Evolutionary conservation across 306 rosid genomes (phyloP).

Genomic region (Casuarina cunninghamiana): DNA sequence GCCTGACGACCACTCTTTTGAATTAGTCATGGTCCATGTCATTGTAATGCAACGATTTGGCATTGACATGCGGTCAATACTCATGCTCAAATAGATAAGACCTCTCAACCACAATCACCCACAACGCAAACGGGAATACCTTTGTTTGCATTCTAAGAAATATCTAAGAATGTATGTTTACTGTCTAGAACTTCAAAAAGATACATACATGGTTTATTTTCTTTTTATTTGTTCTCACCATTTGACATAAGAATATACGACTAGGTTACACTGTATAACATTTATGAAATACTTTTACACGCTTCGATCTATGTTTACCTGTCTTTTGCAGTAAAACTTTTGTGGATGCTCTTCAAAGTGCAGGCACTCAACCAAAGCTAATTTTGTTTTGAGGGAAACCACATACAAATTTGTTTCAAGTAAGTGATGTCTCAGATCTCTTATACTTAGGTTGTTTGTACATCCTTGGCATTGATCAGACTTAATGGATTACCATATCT

Average conservation of each 20-base stretch:
- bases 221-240: neutral
- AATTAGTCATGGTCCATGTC: no score
- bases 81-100: no score
- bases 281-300: neutral
- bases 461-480: neutral
- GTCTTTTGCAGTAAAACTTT: conserved; percentile 62
- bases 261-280: neutral
- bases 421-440: conserved; percentile 33
- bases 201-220: no score
- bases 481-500: neutral
- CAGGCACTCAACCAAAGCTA: conserved; percentile 67
- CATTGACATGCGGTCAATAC: no score
- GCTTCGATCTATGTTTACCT: conserved; percentile 16
- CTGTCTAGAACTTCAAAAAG: no score
- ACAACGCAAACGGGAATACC: no score
- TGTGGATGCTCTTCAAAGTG: conserved; percentile 54
- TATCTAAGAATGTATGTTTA: no score
- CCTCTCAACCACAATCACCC: no score
- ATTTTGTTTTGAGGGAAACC: conserved; percentile 77
- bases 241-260: neutral
- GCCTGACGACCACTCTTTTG: no score
- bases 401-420: conserved; percentile 97
- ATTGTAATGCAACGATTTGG: no score
- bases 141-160: no score
- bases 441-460: neutral